phyloP scores from a whole-genome alignment of 2,329 filamentous ascomycete genomes.

The Lojkania enalia region DNA sequence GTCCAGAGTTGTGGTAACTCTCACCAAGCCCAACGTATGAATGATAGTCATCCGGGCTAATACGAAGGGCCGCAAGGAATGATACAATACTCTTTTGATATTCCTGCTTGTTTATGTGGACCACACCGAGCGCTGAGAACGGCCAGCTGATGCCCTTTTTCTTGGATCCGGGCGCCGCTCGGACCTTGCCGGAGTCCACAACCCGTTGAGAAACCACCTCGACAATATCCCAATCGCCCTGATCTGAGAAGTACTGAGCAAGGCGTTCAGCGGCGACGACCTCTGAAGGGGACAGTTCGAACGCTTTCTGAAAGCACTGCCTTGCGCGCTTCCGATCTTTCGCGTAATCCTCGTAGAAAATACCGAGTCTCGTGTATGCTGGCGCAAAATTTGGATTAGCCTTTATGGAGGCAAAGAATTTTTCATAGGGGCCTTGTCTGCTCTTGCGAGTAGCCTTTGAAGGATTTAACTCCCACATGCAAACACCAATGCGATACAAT shows the following conservation, averaged over 20 bases:
- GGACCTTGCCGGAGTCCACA: slow-evolving; percentile 91
- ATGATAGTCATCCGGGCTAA: slow-evolving; percentile 85
- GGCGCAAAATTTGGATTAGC: slow-evolving; percentile 86
- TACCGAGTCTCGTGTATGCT: slow-evolving; percentile 85
- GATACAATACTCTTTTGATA: slow-evolving; percentile 87
- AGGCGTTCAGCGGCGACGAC: slow-evolving; percentile 85
- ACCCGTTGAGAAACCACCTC: slow-evolving; percentile 89
- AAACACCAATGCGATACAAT: slow-evolving; percentile 83
- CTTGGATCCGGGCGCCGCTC: slow-evolving; percentile 88
- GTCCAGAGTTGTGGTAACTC: slow-evolving; percentile 91
- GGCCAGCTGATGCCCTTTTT: slow-evolving; percentile 94
- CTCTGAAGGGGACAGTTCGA: slow-evolving; percentile 87
- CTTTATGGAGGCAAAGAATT: slow-evolving; percentile 81
- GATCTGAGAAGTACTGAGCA: slow-evolving; percentile 82
- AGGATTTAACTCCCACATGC: slow-evolving; percentile 80
- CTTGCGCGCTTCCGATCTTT: slow-evolving; percentile 83
- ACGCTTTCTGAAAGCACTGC: slow-evolving; percentile 94
- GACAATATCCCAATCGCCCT: slow-evolving; percentile 94
- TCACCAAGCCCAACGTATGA: slow-evolving; percentile 97
- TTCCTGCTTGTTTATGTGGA: slow-evolving; percentile 91
- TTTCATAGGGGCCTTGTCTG: slow-evolving; percentile 78
- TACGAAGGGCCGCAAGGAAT: slow-evolving; percentile 85
- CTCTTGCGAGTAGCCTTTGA: slow-evolving; percentile 76
- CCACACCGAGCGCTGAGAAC: slow-evolving; percentile 88
- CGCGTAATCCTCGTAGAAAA: slow-evolving; percentile 89